Evolutionary conservation across 805 yeast species (phyloP).

Genomic region (Hanseniaspora lachancei): DNA sequence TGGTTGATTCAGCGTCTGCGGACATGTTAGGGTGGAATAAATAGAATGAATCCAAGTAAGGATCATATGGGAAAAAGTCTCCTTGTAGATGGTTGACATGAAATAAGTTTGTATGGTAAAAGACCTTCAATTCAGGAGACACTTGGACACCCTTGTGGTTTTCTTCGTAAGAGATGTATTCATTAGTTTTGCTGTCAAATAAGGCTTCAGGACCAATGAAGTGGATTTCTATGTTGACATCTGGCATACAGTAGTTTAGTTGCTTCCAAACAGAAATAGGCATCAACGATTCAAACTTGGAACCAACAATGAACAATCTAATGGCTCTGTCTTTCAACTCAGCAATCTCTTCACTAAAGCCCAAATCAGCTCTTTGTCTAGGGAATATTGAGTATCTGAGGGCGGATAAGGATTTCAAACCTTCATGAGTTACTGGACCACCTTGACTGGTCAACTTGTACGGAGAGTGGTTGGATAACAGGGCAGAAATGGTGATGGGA

Average conservation of each 20-base stretch:
- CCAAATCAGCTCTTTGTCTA: conserved; percentile 19
- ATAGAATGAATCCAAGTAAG: conserved; percentile 85
- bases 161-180: conserved; percentile 43
- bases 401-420: conserved; percentile 86
- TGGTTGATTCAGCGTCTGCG: conserved; percentile 55
- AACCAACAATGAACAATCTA: conserved; percentile 79
- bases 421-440: conserved; percentile 70
- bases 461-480: conserved; percentile 76
- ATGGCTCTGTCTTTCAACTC: conserved; percentile 42
- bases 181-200: conserved; percentile 57
- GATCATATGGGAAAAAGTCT: conserved; percentile 96
- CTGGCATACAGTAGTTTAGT: conserved; percentile 72
- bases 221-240: conserved; percentile 68
- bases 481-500: conserved; percentile 77
- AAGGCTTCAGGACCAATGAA: conserved; percentile 89
- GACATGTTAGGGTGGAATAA: conserved; percentile 91
- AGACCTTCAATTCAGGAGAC: conserved; percentile 59
- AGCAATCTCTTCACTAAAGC: conserved; percentile 39
- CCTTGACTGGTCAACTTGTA: conserved; percentile 72
- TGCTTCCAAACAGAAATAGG: conserved; percentile 97
- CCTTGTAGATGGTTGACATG: conserved; percentile 81
- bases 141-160: conserved; percentile 55
- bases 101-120: conserved; percentile 83
- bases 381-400: conserved; percentile 83
- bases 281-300: conserved; percentile 83